Evolutionary conservation across 768 basidiomycete species (phyloP).

Genomic region (Boletus subcaerulescens): DNA sequence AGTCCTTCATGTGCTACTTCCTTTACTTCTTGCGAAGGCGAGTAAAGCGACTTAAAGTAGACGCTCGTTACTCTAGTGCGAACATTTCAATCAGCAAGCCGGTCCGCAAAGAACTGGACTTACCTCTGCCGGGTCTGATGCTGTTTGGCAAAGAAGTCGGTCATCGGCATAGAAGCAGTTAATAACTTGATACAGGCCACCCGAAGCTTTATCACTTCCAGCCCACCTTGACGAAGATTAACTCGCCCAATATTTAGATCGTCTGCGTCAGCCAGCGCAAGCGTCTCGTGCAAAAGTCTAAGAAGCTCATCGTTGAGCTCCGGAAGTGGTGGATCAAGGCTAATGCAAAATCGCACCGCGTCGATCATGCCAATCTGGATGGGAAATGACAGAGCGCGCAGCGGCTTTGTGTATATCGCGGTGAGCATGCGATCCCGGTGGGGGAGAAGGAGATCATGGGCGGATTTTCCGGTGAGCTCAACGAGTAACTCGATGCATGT

Average conservation of each 20-base stretch:
- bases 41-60: constrained; percentile 98
- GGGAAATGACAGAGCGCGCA: constrained; percentile 89
- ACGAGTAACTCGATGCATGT: constrained; percentile 77
- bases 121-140: constrained; percentile 83
- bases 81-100: constrained; percentile 3
- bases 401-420: constrained; percentile 93
- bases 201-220: constrained; percentile 85
- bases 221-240: constrained; percentile 70
- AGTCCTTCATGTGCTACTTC: constrained; percentile 94
- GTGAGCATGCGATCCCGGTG: constrained; percentile 87
- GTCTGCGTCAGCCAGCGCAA: constrained; percentile 94
- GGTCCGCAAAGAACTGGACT: constrained; percentile 5
- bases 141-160: constrained; percentile 89
- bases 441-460: constrained; percentile 75
- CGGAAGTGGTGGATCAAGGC: constrained; percentile 82
- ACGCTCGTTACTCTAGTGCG: constrained; percentile 78
- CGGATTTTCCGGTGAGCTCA: constrained; percentile 63
- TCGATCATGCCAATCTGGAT: constrained; percentile 99
- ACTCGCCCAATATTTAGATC: constrained; percentile 77
- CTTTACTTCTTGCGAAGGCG: constrained; percentile 85
- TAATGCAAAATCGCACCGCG: constrained; percentile 91
- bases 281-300: constrained; percentile 86
- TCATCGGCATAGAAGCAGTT: constrained; percentile 91
- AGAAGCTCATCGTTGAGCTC: constrained; percentile 92
- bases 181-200: constrained; percentile 92